These are phyloP conservation scores for Linderniella brevidens DNA, from an alignment of 257 asterid species.

Conservation along the genomic window DNA sequence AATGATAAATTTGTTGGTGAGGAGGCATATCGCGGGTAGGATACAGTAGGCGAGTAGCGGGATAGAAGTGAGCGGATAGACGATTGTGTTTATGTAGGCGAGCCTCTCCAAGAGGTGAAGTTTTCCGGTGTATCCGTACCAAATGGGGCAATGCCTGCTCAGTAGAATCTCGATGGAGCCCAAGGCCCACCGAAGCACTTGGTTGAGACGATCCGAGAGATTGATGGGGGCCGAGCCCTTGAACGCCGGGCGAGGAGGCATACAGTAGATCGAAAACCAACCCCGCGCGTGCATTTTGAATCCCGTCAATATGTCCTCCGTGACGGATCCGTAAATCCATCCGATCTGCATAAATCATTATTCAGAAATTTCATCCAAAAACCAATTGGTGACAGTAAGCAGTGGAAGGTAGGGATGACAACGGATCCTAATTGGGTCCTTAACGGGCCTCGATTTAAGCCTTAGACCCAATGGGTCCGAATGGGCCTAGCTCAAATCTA, in stretches of 20 bases:
- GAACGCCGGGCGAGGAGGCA: slow-evolving; percentile 46
- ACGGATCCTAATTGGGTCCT: too few species aligned
- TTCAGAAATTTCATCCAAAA: background rate
- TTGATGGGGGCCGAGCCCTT: slow-evolving; percentile 46
- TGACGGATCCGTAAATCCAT: slow-evolving; percentile 40
- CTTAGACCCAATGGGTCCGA: too few species aligned
- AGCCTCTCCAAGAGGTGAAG: slow-evolving; percentile 32
- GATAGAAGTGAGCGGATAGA: slow-evolving; percentile 39
- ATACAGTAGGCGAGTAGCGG: slow-evolving; percentile 36
- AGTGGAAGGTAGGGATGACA: background rate
- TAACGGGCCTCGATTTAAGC: too few species aligned
- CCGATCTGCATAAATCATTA: slow-evolving; percentile 18
- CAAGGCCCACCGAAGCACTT: slow-evolving; percentile 40
- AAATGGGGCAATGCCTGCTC: slow-evolving; percentile 42
- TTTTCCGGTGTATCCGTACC: slow-evolving; percentile 39
- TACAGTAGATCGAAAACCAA: slow-evolving; percentile 40
- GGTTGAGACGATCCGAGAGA: slow-evolving; percentile 42
- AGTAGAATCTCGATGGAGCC: slow-evolving; percentile 41
- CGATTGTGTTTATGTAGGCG: slow-evolving; percentile 41
- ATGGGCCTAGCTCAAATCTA: too few species aligned
- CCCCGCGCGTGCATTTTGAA: slow-evolving; percentile 47
- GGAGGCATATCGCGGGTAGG: slow-evolving; percentile 41
- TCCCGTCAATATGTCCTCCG: slow-evolving; percentile 41
- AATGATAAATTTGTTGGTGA: slow-evolving; percentile 37
- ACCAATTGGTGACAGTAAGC: too few species aligned